A percentile compares a stretch with the other conserved stretches of the same genome.
Evolutionary conservation across 2,329 filamentous ascomycete species (phyloP).

Genomic region (Trichoderma cornu-damae): DNA sequence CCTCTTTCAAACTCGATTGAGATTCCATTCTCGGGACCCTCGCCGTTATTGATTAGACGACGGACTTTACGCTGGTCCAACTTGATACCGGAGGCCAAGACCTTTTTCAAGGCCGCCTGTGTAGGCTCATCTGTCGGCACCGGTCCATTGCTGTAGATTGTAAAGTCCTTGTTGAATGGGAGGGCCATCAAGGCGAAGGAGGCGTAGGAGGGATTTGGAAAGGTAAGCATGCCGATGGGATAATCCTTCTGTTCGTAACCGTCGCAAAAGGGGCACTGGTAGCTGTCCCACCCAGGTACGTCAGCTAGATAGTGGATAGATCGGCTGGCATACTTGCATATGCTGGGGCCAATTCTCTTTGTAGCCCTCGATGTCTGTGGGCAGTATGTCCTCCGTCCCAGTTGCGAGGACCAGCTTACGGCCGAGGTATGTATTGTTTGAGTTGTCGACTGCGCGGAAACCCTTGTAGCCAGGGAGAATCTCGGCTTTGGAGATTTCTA

Average conservation of each 20-base stretch:
- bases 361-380: slow-evolving; percentile 47
- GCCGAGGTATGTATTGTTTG: slow-evolving; percentile 41
- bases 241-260: slow-evolving; percentile 52
- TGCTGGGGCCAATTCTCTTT: slow-evolving; percentile 33
- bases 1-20: slow-evolving; percentile 40
- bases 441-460: slow-evolving; percentile 38
- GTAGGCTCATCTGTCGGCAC: slow-evolving; percentile 7
- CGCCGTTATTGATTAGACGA: slow-evolving; percentile 24
- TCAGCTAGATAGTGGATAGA: background rate
- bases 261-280: slow-evolving; percentile 57
- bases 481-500: slow-evolving; percentile 27
- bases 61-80: slow-evolving; percentile 37
- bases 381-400: slow-evolving; percentile 46
- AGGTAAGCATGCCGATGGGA: slow-evolving; percentile 44
- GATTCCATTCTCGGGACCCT: slow-evolving; percentile 25
- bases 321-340: slow-evolving; percentile 31
- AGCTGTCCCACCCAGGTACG: slow-evolving; percentile 26
- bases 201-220: slow-evolving; percentile 30
- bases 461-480: slow-evolving; percentile 21
- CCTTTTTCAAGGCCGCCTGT: slow-evolving; percentile 15
- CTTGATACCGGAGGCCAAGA: slow-evolving; percentile 33
- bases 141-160: slow-evolving; percentile 47
- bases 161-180: slow-evolving; percentile 40
- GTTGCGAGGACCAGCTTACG: slow-evolving; percentile 52
- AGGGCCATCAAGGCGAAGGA: slow-evolving; percentile 42